Evolutionary conservation across 306 rosid genomes (phyloP), one percentile per base, ranked within the genome.

Genomic region (Dryas drummondii): DNA sequence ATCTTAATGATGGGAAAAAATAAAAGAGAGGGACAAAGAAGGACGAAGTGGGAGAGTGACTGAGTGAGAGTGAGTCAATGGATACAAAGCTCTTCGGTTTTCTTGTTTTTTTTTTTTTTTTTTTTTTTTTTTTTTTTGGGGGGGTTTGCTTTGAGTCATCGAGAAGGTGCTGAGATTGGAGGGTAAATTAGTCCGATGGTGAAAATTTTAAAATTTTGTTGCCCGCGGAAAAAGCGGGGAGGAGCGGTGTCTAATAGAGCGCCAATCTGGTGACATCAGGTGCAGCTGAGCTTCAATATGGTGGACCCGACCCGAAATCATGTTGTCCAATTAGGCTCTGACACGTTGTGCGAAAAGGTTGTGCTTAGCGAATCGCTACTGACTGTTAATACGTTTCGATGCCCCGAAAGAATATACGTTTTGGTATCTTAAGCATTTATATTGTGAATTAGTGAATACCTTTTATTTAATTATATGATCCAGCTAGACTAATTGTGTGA

Each of bases 211-310:
- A 71, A 74, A 49, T 0, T 15, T 61, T 42, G 67, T 41, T 71
- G 76, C 55, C 72, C 73, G 81, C 83, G 72, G 78, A 79, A n/a
- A 79, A 6, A 15, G 78, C 73, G 76, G 76, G 9, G 42, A 45
- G 81, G 81, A 78, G 81, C 83, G 86, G 72, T 58, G 50, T 66
- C 13, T 13, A 40, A 10, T 46, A 59, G 46, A 50, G 76, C 55
- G 14, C 52, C 14, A 60, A 74, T 65, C 78, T 1, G 60, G 52
- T 48, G 72, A 4, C 5, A 9, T 41, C 3, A 66, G 66, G 63
- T 56, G 5, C 16, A 4, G 5, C 22, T 66, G 51, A 55, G 37
- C 52, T 41, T 51, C 55, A 70, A 19, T n/a, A 46, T 17, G 58
- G 52, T 32, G 53, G 68, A 60, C 22, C 61, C 52, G 12, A 77